Evolutionary conservation across 208 protist species (phyloP).

Genomic region (Leishmania guyanensis): DNA sequence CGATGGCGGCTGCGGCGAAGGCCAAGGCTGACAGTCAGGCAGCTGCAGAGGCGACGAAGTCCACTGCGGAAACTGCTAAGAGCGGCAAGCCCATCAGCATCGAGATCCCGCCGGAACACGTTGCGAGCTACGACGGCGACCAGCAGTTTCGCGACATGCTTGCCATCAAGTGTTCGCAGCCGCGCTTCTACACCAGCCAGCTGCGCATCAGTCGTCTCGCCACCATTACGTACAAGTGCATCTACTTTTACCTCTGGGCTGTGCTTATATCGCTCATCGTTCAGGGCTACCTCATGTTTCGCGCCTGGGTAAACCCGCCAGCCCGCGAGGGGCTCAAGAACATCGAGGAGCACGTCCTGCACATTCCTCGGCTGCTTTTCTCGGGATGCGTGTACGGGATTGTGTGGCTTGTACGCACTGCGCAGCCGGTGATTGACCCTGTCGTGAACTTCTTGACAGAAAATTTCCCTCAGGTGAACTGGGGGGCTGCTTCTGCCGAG

Average conservation of each 20-base stretch:
- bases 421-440: constrained; percentile 72
- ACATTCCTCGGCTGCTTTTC: constrained; percentile 84
- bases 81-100: constrained; percentile 12
- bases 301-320: constrained; percentile 83
- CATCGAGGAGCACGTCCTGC: constrained; percentile 80
- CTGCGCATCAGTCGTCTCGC: constrained; percentile 59
- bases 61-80: constrained; percentile 8
- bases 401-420: constrained; percentile 50
- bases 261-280: constrained; percentile 73
- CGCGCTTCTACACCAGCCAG: constrained; percentile 70
- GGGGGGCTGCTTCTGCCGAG: constrained; percentile 63
- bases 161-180: constrained; percentile 83
- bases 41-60: constrained; percentile 13
- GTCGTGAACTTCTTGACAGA: constrained; percentile 48
- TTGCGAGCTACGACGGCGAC: constrained; percentile 55
- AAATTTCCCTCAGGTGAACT: constrained; percentile 75
- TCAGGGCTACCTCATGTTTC: constrained; percentile 85
- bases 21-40: constrained; percentile 6
- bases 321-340: constrained; percentile 78
- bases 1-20: constrained; percentile 26
- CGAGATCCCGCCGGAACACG: constrained; percentile 26
- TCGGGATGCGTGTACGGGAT: constrained; percentile 57
- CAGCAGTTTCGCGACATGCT: constrained; percentile 81
- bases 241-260: constrained; percentile 89
- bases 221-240: constrained; percentile 74